These are phyloP conservation scores for Arthromyces matolae DNA, from an alignment of 768 basidiomycete genomes.

Conservation along the genomic window DNA sequence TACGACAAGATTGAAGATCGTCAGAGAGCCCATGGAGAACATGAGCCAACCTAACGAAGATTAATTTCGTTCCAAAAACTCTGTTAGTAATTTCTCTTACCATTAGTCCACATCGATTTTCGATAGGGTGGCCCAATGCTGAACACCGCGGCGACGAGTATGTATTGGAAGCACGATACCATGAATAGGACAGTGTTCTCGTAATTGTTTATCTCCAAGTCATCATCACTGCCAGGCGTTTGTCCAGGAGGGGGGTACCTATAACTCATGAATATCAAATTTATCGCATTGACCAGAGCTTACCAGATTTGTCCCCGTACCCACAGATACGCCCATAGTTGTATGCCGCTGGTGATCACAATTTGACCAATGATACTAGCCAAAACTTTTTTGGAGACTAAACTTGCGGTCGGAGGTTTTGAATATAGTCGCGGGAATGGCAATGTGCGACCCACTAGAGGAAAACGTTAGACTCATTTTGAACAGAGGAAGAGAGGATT, in stretches of 20 bases:
- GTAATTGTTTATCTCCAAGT: conserved; percentile 80
- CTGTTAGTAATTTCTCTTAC: conserved; percentile 38
- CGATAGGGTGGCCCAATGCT: conserved; percentile 97
- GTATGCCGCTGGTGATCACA: conserved; percentile 74
- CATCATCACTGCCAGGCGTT: conserved; percentile 54
- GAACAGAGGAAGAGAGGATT: conserved; percentile 27
- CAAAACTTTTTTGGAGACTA: conserved; percentile 94
- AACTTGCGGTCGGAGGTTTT: conserved; percentile 90
- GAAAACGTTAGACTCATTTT: background rate
- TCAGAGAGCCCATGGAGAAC: conserved; percentile 64
- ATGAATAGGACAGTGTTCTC: conserved; percentile 93
- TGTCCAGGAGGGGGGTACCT: conserved; percentile 77
- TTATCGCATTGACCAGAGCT: background rate
- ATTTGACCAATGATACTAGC: conserved; percentile 93
- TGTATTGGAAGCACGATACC: conserved; percentile 97
- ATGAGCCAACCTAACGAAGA: conserved; percentile 68
- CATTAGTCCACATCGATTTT: conserved; percentile 92
- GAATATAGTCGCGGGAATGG: conserved; percentile 84
- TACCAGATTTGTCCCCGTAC: conserved; percentile 84
- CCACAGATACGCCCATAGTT: conserved; percentile 89
- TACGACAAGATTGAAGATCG: conserved; percentile 72
- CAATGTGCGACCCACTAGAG: conserved; percentile 90
- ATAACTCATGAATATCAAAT: background rate
- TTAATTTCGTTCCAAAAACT: background rate
- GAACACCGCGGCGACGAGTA: conserved; percentile 94